Base-by-base conservation (phyloP, 2,329 filamentous ascomycete species). In the Epichloe brachyelytri region DNA sequence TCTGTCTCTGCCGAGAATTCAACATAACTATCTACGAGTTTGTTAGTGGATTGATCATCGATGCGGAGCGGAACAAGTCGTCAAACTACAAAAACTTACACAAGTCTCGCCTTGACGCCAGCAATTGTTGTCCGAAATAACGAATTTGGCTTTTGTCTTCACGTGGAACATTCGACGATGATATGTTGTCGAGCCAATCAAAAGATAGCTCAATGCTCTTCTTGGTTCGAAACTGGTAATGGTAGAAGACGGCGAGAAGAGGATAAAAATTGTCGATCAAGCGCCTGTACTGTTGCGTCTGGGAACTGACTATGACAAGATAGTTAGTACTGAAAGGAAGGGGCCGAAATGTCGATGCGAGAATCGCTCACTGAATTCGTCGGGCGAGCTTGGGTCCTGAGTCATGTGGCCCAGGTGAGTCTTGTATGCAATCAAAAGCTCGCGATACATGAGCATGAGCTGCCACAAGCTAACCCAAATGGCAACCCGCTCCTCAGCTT, bases 401-500 rank as follows among this genome's bases (percentile, higher is more conserved):
- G 56, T 55, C 43, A 61, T 54, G 47, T 56, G 57, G 43, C 54
- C 53, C 51, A 67, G 58, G 51, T 62, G 60, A 22, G 51, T 52
- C 49, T 65, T 62, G 53, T 63, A 64, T 8, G 60, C 59, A 17
- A 56, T 53, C 51, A 66, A 60, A 45, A 75, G 60, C 49, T 75
- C 70, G 20, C 68, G 67, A 54, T 76, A 75, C 57, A 74, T 68
- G 40, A 76, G 63, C 43, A 76, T 70, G 51, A 75, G 59, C 54
- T 75, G 71, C 72, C 74, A 76, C 59, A 75, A 60, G 57, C 68
- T 69, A 15, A 66, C 69, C 72, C 73, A 76, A 20, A 76, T 57
- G n/a, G 69, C 66, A 52, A 74, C 59, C 46, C 65, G 66, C 48
- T 72, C 71, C 14, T 68, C 60, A 1, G 61, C 54, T 57, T 66